Evolutionary conservation across 352 stramenopile genomes (phyloP).

Genomic region (Thraustochytrium striatum): DNA sequence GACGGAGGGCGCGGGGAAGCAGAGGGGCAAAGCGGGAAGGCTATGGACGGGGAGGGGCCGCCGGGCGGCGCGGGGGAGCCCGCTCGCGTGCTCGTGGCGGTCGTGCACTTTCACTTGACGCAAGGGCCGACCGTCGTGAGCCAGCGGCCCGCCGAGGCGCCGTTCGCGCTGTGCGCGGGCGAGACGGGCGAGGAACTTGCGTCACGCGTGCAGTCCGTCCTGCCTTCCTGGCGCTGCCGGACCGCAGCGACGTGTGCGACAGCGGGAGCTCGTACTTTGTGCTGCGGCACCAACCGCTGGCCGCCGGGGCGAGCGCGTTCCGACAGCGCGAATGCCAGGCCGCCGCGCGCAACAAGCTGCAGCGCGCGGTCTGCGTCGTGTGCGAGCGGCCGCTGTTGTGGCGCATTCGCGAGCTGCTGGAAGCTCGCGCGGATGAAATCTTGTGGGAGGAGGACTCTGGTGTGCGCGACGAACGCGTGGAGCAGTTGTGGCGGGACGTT

Average conservation of each 20-base stretch:
- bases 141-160: background rate
- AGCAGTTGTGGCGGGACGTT: background rate
- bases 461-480: background rate
- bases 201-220: background rate
- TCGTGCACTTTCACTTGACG: slow-evolving; percentile 40
- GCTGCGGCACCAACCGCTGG: slow-evolving; percentile 23
- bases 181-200: background rate
- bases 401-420: background rate
- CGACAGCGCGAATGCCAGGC: slow-evolving; percentile 15
- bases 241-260: slow-evolving; percentile 16
- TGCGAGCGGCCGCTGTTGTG: background rate
- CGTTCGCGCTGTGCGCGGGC: background rate
- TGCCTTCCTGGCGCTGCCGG: slow-evolving; percentile 34
- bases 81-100: background rate
- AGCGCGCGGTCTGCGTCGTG: slow-evolving; percentile 27
- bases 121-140: background rate
- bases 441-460: background rate
- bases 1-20: background rate
- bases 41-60: background rate
- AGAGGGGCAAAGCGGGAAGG: too few relatives aligned
- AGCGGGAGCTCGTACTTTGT: slow-evolving; percentile 39
- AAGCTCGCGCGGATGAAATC: slow-evolving; percentile 14
- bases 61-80: background rate
- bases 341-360: slow-evolving; percentile 30
- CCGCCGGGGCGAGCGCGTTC: slow-evolving; percentile 24